Evolutionary conservation across 1,284 basidiomycete species (phyloP).

Genomic region (Irpex lacteus): DNA sequence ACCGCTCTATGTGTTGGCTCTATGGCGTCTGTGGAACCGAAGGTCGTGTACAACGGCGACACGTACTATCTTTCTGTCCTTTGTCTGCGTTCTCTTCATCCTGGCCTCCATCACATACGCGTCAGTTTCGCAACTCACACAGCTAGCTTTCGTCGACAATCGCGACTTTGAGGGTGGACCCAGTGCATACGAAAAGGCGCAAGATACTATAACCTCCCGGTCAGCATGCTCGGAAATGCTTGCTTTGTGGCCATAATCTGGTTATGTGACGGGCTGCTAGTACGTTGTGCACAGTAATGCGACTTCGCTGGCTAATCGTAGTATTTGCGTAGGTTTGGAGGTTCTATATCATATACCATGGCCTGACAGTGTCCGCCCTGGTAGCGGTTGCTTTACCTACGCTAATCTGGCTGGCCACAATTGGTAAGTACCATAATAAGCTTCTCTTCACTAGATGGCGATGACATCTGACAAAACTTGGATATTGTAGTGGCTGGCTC

Average conservation of each 20-base stretch:
- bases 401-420: slow-evolving; percentile 1
- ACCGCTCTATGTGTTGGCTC: background rate
- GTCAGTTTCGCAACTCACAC: slow-evolving; percentile 2
- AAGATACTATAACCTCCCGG: slow-evolving; percentile 1
- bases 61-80: background rate
- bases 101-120: slow-evolving; percentile 8
- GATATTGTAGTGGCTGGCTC: background rate
- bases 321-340: background rate
- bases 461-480: background rate
- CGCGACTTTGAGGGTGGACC: slow-evolving; percentile 12
- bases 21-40: background rate
- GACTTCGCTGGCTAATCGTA: background rate
- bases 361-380: background rate
- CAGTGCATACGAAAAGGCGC: slow-evolving; percentile 4
- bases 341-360: slow-evolving; percentile 1
- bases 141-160: slow-evolving; percentile 10
- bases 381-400: background rate
- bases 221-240: slow-evolving; percentile 4
- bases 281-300: background rate
- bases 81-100: slow-evolving; percentile 5
- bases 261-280: slow-evolving; percentile 10
- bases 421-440: background rate
- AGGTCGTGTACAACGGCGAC: background rate
- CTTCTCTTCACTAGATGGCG: background rate
- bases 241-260: slow-evolving; percentile 5